Evolutionary conservation across 2,329 filamentous ascomycete species (phyloP).

Genomic region (Aspergillus ochraceus): DNA sequence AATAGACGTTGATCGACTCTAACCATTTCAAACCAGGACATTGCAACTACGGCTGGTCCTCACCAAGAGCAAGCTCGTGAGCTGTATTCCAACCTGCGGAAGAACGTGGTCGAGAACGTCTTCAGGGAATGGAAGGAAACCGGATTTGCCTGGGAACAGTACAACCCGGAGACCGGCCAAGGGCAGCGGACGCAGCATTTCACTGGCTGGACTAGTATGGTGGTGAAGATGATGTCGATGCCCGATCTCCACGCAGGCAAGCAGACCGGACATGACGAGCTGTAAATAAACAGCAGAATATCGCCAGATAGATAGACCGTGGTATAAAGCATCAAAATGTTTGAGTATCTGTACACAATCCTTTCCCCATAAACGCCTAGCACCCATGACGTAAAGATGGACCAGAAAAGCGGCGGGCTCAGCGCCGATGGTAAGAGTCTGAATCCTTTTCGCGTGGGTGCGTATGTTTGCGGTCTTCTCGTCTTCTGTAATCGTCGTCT

Average conservation of each 20-base stretch:
- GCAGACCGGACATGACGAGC: constrained; percentile 48
- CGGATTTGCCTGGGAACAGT: constrained; percentile 98
- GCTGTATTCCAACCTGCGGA: constrained; percentile 74
- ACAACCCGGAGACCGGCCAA: constrained; percentile 85
- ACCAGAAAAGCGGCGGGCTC: constrained; percentile 3
- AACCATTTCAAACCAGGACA: constrained; percentile 50
- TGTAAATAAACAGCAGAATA: constrained; percentile 34
- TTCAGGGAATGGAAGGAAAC: constrained; percentile 86
- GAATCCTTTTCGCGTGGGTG: constrained; percentile 28
- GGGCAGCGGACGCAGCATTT: constrained; percentile 98
- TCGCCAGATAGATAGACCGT: constrained; percentile 11
- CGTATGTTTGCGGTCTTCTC: constrained; percentile 27
- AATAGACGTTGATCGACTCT: constrained; percentile 7
- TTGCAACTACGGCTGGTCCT: constrained; percentile 65
- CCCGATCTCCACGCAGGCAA: constrained; percentile 58
- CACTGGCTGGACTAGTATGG: constrained; percentile 97
- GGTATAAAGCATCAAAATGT: constrained; percentile 6
- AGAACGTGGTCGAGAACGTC: constrained; percentile 85
- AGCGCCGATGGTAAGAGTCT: constrained; percentile 27
- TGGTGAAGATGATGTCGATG: constrained; percentile 97
- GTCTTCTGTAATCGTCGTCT: constrained; percentile 25
- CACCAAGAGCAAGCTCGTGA: constrained; percentile 67
- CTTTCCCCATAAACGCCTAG: constrained; percentile 15
- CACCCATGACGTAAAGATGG: too few species aligned
- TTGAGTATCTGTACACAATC: constrained; percentile 13